phyloP scores from a whole-genome alignment of 805 yeast genomes.

The Kodamaea neixiangensis region DNA sequence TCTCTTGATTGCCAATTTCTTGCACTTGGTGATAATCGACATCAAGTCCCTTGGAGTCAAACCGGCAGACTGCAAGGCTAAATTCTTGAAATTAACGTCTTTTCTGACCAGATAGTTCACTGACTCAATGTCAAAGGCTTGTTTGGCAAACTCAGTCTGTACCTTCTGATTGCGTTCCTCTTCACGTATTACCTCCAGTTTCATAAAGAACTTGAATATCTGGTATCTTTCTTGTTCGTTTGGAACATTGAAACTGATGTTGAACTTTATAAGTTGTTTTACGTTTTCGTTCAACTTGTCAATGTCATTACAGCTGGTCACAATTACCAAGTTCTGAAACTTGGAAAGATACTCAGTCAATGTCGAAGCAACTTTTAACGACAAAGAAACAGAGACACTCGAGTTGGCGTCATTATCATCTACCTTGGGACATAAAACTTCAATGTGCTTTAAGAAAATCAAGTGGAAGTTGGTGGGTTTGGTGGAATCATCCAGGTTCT shows the following conservation, averaged over 20 bases:
- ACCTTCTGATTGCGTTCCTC: constrained; percentile 14
- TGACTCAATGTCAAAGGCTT: constrained; percentile 16
- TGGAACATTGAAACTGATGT: constrained; percentile 75
- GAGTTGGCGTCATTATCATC: constrained; percentile 58
- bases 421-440: constrained; percentile 64
- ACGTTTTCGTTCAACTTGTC: constrained; percentile 68
- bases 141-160: constrained; percentile 12
- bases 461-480: constrained; percentile 34
- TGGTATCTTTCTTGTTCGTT: constrained; percentile 68
- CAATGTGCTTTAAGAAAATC: constrained; percentile 70
- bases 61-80: constrained; percentile 91
- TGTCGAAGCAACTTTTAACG: constrained; percentile 57
- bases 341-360: constrained; percentile 54
- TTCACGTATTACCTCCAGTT: constrained; percentile 23
- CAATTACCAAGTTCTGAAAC: constrained; percentile 45
- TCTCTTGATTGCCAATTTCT: constrained; percentile 55
- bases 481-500: constrained; percentile 23
- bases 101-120: constrained; percentile 28
- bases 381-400: constrained; percentile 41
- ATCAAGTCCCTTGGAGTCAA: constrained; percentile 79
- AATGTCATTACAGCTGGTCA: constrained; percentile 70
- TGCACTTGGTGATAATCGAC: constrained; percentile 69
- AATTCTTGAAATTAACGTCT: constrained; percentile 48
- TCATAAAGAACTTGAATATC: constrained; percentile 57
- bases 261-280: constrained; percentile 73